Base-by-base conservation (phyloP, 345 rosid genomes). In the Hibiscus tridactylites region DNA sequence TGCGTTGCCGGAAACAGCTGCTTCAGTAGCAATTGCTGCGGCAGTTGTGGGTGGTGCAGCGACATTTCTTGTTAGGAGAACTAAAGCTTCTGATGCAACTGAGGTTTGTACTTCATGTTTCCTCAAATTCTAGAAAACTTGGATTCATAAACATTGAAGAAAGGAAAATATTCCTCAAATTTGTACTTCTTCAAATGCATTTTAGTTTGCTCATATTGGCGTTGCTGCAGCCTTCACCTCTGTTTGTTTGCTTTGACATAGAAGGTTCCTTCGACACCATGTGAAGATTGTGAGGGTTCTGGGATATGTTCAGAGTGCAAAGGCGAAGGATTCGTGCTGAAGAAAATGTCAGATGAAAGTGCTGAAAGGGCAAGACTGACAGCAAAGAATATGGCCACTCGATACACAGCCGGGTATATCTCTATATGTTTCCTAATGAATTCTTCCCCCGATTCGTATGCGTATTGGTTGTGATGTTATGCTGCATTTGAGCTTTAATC, bases 331-430 rank as follows among this genome's bases (percentile, higher is more conserved):
- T 90, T 94, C 73, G 95, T 91, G 24, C 72, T 91, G 44, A 91
- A 89, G 85, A 90, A 83, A 82, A 81, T 84, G 57, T 85, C 97
- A 2, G 90, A 94, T 7, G 84, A 75, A 79, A 85, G 72, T 76
- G 95, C 97, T 2, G 97, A 86, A 81, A 85, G 73, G 84, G 95
- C 97, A 16, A 85, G 97, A 77, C 16, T 88, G 78, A 83, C 83
- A 6, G 90, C 96, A 3, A 88, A 84, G 82, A 95, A 91, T 75
- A 83, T 85, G 85, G 96, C 99, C 58, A 91, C 97, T 35, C 80
- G 98, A 85, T 90, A 95, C 71, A 95, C 97, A 63, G 97, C 99
- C 56, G 97, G 88, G 99, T 94, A 88, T 13, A 73, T 54, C 11
- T 17, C 11, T 17, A 8, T 24, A 9, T 21, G 10, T 19, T 6